phyloP scores from a whole-genome alignment of 371 early-diverging fungal species.

The Mortierella sp. region DNA sequence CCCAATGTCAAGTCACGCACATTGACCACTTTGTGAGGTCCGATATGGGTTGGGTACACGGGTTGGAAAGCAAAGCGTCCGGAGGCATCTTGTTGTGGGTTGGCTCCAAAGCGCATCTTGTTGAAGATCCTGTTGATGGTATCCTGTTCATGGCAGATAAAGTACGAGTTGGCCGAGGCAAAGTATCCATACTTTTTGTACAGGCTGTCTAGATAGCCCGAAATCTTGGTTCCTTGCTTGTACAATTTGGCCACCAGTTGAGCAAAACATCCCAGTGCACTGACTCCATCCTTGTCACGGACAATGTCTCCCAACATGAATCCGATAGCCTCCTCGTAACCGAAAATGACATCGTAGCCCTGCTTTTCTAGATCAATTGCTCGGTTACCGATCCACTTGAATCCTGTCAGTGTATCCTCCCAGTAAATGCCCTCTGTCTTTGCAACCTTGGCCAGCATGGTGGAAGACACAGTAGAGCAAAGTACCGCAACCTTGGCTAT shows the following conservation, averaged over 20 bases:
- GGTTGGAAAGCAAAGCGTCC: conserved; percentile 57
- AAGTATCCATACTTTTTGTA: conserved; percentile 90
- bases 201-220: conserved; percentile 75
- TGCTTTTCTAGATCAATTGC: conserved; percentile 72
- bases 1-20: conserved; percentile 92
- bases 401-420: conserved; percentile 94
- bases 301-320: conserved; percentile 83
- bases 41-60: conserved; percentile 79
- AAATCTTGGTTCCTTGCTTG: conserved; percentile 68
- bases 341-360: conserved; percentile 79
- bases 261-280: conserved; percentile 86
- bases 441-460: conserved; percentile 84
- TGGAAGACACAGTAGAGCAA: conserved; percentile 92
- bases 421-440: conserved; percentile 82
- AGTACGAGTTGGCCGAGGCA: conserved; percentile 88
- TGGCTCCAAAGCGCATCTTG: conserved; percentile 82
- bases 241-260: conserved; percentile 81
- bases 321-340: conserved; percentile 96
- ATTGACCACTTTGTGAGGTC: conserved; percentile 71
- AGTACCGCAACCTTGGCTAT: conserved; percentile 78
- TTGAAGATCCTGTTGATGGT: conserved; percentile 78
- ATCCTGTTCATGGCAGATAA: conserved; percentile 83
- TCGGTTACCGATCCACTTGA: conserved; percentile 95
- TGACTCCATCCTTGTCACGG: conserved; percentile 88
- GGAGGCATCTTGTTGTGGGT: conserved; percentile 16